These are phyloP conservation scores for Penicillium parvum DNA, from an alignment of 495 filamentous ascomycete species.

Conservation along the genomic window DNA sequence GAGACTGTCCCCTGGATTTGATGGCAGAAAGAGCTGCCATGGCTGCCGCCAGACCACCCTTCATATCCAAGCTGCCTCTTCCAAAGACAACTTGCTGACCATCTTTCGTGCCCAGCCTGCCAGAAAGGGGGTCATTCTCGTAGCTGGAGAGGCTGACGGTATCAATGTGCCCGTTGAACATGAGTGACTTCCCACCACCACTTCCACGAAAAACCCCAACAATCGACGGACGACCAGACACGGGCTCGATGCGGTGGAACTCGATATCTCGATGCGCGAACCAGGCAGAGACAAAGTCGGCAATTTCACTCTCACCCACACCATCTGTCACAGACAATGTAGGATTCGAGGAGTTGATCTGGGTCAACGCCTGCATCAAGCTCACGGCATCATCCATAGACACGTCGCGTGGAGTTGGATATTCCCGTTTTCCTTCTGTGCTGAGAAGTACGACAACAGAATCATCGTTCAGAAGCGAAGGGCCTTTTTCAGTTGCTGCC, in stretches of 20 bases:
- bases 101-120: slow-evolving; percentile 25
- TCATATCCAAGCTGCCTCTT: slow-evolving; percentile 46
- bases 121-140: slow-evolving; percentile 38
- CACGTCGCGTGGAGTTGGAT: slow-evolving; percentile 28
- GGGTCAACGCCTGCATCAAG: slow-evolving; percentile 36
- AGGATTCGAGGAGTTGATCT: slow-evolving; percentile 44
- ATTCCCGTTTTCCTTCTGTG: slow-evolving; percentile 46
- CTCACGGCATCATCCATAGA: slow-evolving; percentile 30
- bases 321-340: slow-evolving; percentile 34
- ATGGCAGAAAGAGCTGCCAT: slow-evolving; percentile 30
- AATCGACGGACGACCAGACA: slow-evolving; percentile 40
- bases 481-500: slow-evolving; percentile 19
- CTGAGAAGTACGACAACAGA: slow-evolving; percentile 52
- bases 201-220: slow-evolving; percentile 41
- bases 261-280: slow-evolving; percentile 45
- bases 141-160: slow-evolving; percentile 44
- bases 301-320: slow-evolving; percentile 39
- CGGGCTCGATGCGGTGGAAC: slow-evolving; percentile 38
- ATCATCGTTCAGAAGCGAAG: slow-evolving; percentile 32
- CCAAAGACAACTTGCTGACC: slow-evolving; percentile 37
- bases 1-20: slow-evolving; percentile 21
- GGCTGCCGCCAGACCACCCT: slow-evolving; percentile 41
- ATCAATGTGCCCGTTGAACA: slow-evolving; percentile 50
- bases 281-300: slow-evolving; percentile 39
- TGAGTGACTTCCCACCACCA: slow-evolving; percentile 42